Evolutionary conservation across 2,329 filamentous ascomycete species (phyloP).

Genomic region (Stagonosporopsis tanaceti): DNA sequence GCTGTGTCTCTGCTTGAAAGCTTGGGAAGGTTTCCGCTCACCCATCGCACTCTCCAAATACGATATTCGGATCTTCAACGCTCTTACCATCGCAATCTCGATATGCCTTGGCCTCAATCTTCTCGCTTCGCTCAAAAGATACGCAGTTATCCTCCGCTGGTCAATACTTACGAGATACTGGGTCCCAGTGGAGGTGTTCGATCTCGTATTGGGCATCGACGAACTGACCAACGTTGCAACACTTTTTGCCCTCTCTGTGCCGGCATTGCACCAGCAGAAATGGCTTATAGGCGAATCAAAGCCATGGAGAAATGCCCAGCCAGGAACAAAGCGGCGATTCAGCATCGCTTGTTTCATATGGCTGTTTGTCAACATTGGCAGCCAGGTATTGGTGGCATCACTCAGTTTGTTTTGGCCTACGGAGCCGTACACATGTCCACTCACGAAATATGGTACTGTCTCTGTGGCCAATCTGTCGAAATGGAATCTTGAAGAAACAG

Average conservation of each 20-base stretch:
- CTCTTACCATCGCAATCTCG: constrained; percentile 42
- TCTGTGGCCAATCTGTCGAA: constrained; percentile 32
- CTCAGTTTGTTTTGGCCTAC: constrained; percentile 46
- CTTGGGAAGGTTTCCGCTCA: constrained; percentile 38
- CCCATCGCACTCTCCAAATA: constrained; percentile 33
- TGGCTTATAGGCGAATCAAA: constrained; percentile 5
- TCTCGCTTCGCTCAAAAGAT: constrained; percentile 42
- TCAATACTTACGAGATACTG: constrained; percentile 38
- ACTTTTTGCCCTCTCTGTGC: constrained; percentile 41
- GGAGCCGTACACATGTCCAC: constrained; percentile 33
- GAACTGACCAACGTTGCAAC: constrained; percentile 43
- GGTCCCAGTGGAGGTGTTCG: constrained; percentile 44
- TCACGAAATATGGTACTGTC: constrained; percentile 36
- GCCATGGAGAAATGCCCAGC: neutral
- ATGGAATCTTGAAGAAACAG: constrained; percentile 22
- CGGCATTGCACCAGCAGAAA: constrained; percentile 29
- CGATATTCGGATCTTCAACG: constrained; percentile 43
- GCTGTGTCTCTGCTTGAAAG: constrained; percentile 36
- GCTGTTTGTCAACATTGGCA: constrained; percentile 43
- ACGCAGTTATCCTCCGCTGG: constrained; percentile 45
- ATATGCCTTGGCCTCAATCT: constrained; percentile 46
- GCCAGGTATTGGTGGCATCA: constrained; percentile 43
- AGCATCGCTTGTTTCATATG: constrained; percentile 39
- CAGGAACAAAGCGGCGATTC: constrained; percentile 23
- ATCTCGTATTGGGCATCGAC: constrained; percentile 42